A percentile compares a stretch with the other conserved stretches of the same genome.
phyloP scores from a whole-genome alignment of 768 basidiomycete species.

The Amanita rubescens region DNA sequence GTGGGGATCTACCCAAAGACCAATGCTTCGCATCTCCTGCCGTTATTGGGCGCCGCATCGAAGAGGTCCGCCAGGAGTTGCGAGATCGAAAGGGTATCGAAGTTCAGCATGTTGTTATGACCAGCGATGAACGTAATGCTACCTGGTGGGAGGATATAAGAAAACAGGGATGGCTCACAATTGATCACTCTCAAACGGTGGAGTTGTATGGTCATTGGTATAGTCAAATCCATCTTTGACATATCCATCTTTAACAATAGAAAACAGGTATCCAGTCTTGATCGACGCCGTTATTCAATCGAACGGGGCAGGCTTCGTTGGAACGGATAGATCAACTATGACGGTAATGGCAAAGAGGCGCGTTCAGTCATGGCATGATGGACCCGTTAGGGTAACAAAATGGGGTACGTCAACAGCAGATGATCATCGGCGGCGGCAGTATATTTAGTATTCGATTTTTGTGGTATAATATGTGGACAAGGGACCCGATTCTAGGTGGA shows the following conservation, averaged over 20 bases:
- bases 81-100: slow-evolving; percentile 33
- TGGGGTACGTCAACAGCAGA: slow-evolving; percentile 56
- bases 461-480: background rate
- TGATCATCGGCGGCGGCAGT: slow-evolving; percentile 32
- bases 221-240: background rate
- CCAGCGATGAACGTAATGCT: slow-evolving; percentile 51
- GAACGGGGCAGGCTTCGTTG: slow-evolving; percentile 59
- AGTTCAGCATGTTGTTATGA: slow-evolving; percentile 53
- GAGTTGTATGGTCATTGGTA: slow-evolving; percentile 45
- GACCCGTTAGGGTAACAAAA: slow-evolving; percentile 41
- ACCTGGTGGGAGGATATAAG: slow-evolving; percentile 53
- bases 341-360: slow-evolving; percentile 57
- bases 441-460: background rate
- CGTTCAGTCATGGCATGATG: slow-evolving; percentile 59
- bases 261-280: slow-evolving; percentile 59
- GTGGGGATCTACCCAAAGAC: slow-evolving; percentile 30
- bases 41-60: slow-evolving; percentile 45
- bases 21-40: slow-evolving; percentile 51
- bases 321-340: slow-evolving; percentile 68
- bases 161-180: slow-evolving; percentile 40
- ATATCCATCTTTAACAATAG: slow-evolving; percentile 1
- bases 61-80: slow-evolving; percentile 46
- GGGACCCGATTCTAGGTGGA: background rate
- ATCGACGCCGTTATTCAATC: slow-evolving; percentile 72
- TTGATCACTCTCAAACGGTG: slow-evolving; percentile 43